Base-by-base conservation (phyloP, 805 yeast genomes). In the Pichia membranifaciens region DNA sequence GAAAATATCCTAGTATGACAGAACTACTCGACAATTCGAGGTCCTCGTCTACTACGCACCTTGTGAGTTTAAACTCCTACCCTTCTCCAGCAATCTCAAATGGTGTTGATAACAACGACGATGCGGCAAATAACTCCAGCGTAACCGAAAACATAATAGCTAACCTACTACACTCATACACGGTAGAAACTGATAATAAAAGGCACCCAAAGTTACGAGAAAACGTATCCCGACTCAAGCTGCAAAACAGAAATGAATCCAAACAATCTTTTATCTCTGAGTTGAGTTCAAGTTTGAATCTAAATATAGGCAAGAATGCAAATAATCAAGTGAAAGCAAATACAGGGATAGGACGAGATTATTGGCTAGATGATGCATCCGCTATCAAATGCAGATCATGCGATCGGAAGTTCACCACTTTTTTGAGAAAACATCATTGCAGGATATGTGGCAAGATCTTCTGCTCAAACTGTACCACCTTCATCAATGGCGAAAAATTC, bases 321-420 rank as follows among this genome's bases (percentile, higher is more conserved):
- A 31, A 15, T 57, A 6, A 53, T 54, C 17, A 43, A 54, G 21
- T 43, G 56, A 10, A 53, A 53, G 43, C 56, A 52, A 52, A 53
- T 46, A 45, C 63, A 35, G 81, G 84, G 1, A 72, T 83, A 4
- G 81, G 84, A 2, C 76, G 78, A 50, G 91, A 88, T 59, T 91
- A 88, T 62, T 91, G 99, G 99, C 83, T 91, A 87, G 88, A 90
- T 58, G 97, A 91, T 67, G 86, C 91, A 37, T 86, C 88, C 50
- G 96, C 95, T 0, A 77, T 82, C 8, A 93, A 88, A 52, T 91
- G 99, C 59, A 79, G 88, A 49, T 74, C 83, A 15, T 91, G 98
- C 64, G 87, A 84, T 47, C 75, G 81, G 46, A 78, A 79, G 3
- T 91, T 91, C 60, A 78, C 85, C 1, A 84, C 97, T 0, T 90